Conservation (phyloP, 208 protist genomes). For the Blechomonas ayalai region DNA sequence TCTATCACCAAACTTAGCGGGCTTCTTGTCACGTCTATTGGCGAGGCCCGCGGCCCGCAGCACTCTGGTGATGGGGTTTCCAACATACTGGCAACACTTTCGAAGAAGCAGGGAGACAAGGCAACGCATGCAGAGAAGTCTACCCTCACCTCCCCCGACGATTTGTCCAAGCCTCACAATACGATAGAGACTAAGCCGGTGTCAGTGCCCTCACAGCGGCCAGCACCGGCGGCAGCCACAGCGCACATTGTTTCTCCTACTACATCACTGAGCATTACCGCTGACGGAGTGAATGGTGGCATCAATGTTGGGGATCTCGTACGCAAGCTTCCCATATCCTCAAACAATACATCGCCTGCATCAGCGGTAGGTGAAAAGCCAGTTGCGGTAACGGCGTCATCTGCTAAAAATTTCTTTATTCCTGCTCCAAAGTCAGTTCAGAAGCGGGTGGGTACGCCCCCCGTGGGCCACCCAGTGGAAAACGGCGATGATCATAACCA, state of each 20-base stretch:
- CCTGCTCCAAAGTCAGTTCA: conserved; percentile 21
- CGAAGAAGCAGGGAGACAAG: no score
- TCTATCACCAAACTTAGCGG: conserved; percentile 58
- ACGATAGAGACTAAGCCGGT: no score
- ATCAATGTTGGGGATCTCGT: conserved; percentile 32
- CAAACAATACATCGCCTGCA: conserved; percentile 3
- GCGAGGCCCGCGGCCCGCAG: conserved; percentile 1
- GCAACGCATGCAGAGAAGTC: no score
- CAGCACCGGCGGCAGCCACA: conserved; percentile 8
- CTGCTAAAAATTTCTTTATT: conserved; percentile 9
- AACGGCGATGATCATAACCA: neutral
- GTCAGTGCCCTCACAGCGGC: neutral
- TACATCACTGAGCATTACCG: conserved; percentile 21
- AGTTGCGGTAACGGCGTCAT: neutral
- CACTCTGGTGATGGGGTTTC: conserved; percentile 1
- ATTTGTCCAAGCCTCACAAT: no score
- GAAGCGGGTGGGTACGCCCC: conserved; percentile 5
- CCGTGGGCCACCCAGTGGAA: neutral
- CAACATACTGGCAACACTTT: conserved; percentile 5
- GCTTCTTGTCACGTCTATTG: conserved; percentile 79
- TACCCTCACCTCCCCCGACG: no score
- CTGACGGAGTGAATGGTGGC: conserved; percentile 13
- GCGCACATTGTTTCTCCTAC: neutral
- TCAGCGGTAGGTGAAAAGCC: neutral
- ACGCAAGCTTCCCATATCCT: conserved; percentile 4